These are phyloP conservation scores for Mycena metata DNA, from an alignment of 768 basidiomycete genomes.

Conservation along the genomic window DNA sequence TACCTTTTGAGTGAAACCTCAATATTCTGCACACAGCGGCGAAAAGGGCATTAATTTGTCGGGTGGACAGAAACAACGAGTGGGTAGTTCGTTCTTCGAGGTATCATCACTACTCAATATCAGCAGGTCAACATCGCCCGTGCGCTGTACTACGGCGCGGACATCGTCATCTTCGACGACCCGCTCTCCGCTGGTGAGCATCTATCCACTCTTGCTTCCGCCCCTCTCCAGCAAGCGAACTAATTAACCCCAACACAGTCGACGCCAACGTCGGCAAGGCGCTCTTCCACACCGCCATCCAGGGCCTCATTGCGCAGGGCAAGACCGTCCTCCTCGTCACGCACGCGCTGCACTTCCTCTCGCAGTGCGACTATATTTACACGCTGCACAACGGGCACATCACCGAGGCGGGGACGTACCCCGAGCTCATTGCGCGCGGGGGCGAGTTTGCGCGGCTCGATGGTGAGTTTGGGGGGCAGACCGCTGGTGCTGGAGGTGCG, in stretches of 20 bases:
- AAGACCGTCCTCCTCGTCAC: conserved; percentile 93
- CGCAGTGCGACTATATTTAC: conserved; percentile 88
- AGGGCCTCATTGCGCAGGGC: conserved; percentile 57
- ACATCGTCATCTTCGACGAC: conserved; percentile 74
- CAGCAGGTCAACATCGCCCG: conserved; percentile 75
- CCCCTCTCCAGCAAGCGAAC: neutral
- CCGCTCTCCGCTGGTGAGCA: conserved; percentile 71
- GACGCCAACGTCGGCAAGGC: conserved; percentile 83
- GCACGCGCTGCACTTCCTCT: conserved; percentile 91
- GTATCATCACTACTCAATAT: too few species aligned
- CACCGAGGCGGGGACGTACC: conserved; percentile 75
- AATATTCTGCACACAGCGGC: conserved; percentile 18
- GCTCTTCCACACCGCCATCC: conserved; percentile 74
- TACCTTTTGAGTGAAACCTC: neutral
- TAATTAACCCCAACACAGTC: conserved; percentile 56
- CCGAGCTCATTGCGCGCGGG: conserved; percentile 59
- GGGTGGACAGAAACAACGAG: conserved; percentile 76
- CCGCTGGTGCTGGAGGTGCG: conserved; percentile 15
- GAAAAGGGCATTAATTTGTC: conserved; percentile 65
- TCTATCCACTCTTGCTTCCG: neutral
- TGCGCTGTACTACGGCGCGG: conserved; percentile 75
- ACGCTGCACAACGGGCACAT: conserved; percentile 82
- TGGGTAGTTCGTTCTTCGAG: too few species aligned
- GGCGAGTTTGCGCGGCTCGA: conserved; percentile 71
- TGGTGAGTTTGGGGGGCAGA: conserved; percentile 65